A percentile compares a stretch with the other conserved stretches of the same genome.
These are phyloP conservation scores for Aspergillus hiratsukae DNA, from an alignment of 2,329 filamentous ascomycete genomes.

Conservation along the genomic window DNA sequence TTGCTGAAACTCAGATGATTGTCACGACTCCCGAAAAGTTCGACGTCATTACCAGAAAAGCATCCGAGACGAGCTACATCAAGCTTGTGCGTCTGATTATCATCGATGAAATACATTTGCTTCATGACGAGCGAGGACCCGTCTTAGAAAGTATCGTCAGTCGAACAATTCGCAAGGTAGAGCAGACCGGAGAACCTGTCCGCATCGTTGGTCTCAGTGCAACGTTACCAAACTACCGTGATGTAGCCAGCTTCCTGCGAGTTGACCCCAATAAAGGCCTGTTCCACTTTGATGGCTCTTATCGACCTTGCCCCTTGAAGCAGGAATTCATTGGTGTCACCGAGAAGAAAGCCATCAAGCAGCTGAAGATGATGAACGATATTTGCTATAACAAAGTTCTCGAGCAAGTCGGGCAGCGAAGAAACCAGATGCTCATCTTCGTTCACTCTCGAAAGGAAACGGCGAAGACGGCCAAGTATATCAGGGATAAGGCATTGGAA, in stretches of 20 bases:
- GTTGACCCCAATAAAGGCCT: conserved; percentile 80
- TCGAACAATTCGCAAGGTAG: conserved; percentile 84
- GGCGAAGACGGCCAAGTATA: conserved; percentile 92
- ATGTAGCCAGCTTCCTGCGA: conserved; percentile 91
- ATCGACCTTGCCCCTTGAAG: conserved; percentile 85
- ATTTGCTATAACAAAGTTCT: conserved; percentile 97
- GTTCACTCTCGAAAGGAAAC: conserved; percentile 98
- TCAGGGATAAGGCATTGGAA: conserved; percentile 95
- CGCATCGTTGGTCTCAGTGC: conserved; percentile 89
- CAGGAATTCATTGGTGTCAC: conserved; percentile 98
- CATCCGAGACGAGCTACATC: conserved; percentile 93
- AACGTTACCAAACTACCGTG: conserved; percentile 91
- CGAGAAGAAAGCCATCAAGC: conserved; percentile 97
- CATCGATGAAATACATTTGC: conserved; percentile 95
- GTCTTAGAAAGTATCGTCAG: conserved; percentile 96
- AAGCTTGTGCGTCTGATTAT: conserved; percentile 94
- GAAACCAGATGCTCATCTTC: conserved; percentile 98
- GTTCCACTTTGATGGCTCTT: conserved; percentile 95
- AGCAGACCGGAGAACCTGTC: conserved; percentile 90
- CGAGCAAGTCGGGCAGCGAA: conserved; percentile 87
- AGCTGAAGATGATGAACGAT: conserved; percentile 98
- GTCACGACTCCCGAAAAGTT: conserved; percentile 98
- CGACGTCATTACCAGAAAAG: conserved; percentile 98
- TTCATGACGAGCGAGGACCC: conserved; percentile 95
- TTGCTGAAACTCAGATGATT: conserved; percentile 94